phyloP scores from a whole-genome alignment of 2,329 filamentous ascomycete species.

The Myriosclerotinia duriaeana region DNA sequence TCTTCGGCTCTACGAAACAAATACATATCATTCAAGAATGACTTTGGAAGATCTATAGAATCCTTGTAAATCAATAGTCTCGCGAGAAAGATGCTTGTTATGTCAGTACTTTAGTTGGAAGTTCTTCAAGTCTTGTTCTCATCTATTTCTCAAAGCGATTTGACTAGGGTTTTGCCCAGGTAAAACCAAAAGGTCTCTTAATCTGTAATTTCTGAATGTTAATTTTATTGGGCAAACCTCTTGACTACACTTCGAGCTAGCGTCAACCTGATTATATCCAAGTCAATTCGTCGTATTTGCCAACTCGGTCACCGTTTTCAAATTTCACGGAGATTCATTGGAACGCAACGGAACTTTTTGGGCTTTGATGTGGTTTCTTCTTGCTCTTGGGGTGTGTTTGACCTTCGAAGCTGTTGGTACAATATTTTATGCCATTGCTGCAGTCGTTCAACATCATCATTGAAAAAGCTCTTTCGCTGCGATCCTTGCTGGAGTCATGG shows the following conservation, averaged over 20 bases:
- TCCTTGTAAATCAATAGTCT: not conserved
- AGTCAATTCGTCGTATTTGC: slow-evolving; percentile 14
- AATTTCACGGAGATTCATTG: not conserved
- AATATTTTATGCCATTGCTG: not conserved
- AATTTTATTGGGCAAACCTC: not conserved
- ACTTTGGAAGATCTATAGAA: not conserved
- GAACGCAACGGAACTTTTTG: slow-evolving; percentile 31
- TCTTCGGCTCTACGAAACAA: not conserved
- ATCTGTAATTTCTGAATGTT: not conserved
- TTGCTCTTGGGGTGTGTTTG: slow-evolving; percentile 5
- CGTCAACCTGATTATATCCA: slow-evolving; percentile 46
- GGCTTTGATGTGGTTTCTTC: slow-evolving; percentile 21
- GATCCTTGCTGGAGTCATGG: too few relatives aligned
- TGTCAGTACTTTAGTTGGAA: not conserved
- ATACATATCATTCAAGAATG: not conserved
- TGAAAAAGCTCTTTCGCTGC: slow-evolving; percentile 4
- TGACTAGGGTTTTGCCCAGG: not conserved
- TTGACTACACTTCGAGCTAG: slow-evolving; percentile 5
- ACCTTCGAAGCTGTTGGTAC: slow-evolving; percentile 46
- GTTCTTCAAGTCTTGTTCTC: not conserved
- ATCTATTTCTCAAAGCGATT: not conserved
- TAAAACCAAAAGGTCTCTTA: not conserved
- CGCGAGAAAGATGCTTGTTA: not conserved
- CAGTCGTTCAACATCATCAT: slow-evolving; percentile 1
- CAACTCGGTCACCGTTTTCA: not conserved